These are phyloP conservation scores for Kalmusia sp. DNA, from an alignment of 2,329 filamentous ascomycete genomes.

Conservation along the genomic window DNA sequence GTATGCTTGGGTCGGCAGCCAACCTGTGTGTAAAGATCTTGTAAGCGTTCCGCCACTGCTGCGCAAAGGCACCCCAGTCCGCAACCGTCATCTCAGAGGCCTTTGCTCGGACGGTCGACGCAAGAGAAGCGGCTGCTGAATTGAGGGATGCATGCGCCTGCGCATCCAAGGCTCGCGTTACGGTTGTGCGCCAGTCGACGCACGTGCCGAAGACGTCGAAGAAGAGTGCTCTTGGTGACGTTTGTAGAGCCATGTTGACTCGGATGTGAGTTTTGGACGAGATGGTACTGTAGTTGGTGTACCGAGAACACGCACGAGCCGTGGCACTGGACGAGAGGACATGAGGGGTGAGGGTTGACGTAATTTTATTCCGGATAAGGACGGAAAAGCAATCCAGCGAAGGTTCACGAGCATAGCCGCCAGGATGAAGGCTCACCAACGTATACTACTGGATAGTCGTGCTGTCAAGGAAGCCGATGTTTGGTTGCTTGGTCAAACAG, in stretches of 20 bases:
- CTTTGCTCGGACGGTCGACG: constrained; percentile 56
- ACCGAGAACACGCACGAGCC: no score
- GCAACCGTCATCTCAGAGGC: constrained; percentile 59
- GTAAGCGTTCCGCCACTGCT: constrained; percentile 75
- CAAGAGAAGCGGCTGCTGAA: constrained; percentile 53
- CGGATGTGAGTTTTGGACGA: constrained; percentile 12
- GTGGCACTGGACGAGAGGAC: neutral
- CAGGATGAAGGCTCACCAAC: no score
- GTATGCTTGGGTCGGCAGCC: constrained; percentile 50
- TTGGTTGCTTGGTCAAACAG: no score
- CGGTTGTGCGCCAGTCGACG: constrained; percentile 77
- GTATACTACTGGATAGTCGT: neutral
- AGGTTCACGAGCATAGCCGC: neutral
- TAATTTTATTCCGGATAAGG: neutral
- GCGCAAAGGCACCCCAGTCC: constrained; percentile 71
- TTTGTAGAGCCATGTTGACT: constrained; percentile 32
- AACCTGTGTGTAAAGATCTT: constrained; percentile 64
- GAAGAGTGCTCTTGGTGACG: constrained; percentile 63
- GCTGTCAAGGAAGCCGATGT: no score
- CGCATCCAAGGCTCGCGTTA: constrained; percentile 65
- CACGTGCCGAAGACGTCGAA: constrained; percentile 84
- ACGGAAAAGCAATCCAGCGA: constrained; percentile 3
- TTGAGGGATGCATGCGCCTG: constrained; percentile 58
- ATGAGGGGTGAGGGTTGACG: constrained; percentile 5
- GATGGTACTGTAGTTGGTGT: constrained; percentile 12